Conservation (phyloP, 495 filamentous ascomycete genomes). For the Cercophora sp. region DNA sequence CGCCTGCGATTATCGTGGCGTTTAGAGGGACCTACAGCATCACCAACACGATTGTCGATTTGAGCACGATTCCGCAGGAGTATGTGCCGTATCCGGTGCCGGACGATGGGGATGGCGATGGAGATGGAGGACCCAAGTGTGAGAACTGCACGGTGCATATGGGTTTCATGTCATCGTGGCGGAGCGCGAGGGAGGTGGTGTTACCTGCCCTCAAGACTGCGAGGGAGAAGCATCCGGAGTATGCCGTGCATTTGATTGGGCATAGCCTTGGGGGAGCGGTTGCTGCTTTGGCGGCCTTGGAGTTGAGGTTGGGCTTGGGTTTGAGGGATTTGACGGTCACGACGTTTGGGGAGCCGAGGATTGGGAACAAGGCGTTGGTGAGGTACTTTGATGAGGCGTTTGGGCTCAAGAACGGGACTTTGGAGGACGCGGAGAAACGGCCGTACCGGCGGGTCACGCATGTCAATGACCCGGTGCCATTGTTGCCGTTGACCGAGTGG, state of each 20-base stretch:
- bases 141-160: conserved; percentile 85
- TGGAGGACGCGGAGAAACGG: conserved; percentile 20
- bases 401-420: conserved; percentile 32
- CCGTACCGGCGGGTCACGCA: conserved; percentile 82
- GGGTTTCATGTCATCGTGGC: conserved; percentile 84
- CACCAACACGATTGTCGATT: conserved; percentile 81
- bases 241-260: conserved; percentile 73
- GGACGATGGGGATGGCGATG: conserved; percentile 43
- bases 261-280: conserved; percentile 93
- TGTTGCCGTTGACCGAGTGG: conserved; percentile 82
- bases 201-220: conserved; percentile 55
- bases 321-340: conserved; percentile 69
- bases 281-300: conserved; percentile 78
- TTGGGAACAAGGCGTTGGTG: conserved; percentile 72
- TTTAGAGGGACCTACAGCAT: conserved; percentile 94
- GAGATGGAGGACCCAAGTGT: conserved; percentile 49
- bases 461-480: conserved; percentile 78
- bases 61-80: conserved; percentile 81
- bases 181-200: conserved; percentile 60
- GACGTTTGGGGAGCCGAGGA: conserved; percentile 86
- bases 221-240: conserved; percentile 58
- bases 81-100: conserved; percentile 78
- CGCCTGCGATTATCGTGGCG: conserved; percentile 70
- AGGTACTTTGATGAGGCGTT: conserved; percentile 67
- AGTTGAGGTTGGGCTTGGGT: conserved; percentile 51